Evolutionary conservation across 129 eudicot species (phyloP).

Genomic region (Tagetes erecta): DNA sequence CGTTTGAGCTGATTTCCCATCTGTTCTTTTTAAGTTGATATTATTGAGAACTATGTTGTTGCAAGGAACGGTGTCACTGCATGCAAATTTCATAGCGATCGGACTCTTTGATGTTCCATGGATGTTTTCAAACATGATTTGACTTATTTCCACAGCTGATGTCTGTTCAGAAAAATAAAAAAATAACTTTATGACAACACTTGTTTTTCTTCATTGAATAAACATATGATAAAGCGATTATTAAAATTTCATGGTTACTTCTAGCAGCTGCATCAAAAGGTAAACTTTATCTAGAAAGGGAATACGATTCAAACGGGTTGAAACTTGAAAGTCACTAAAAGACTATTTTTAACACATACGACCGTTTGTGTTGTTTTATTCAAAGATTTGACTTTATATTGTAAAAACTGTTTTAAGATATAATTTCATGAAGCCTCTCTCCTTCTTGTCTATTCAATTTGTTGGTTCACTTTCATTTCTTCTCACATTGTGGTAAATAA

Average conservation of each 20-base stretch:
- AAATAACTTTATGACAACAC: not conserved
- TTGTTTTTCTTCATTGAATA: not conserved
- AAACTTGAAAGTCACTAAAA: not conserved
- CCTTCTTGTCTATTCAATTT: no score
- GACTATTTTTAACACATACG: not conserved
- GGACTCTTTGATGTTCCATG: slow-evolving; percentile 72
- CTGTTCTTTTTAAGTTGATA: slow-evolving; percentile 52
- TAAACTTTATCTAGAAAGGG: not conserved
- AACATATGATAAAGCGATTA: not conserved
- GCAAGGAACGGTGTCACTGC: slow-evolving; percentile 90
- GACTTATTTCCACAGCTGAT: slow-evolving; percentile 80
- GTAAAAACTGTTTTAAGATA: not conserved
- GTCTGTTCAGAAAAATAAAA: slow-evolving; percentile 44
- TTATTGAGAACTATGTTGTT: slow-evolving; percentile 63
- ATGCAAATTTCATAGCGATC: slow-evolving; percentile 75
- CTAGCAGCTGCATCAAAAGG: not conserved
- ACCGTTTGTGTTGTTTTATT: not conserved
- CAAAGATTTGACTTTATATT: not conserved
- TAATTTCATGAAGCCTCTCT: no score
- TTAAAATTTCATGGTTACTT: not conserved
- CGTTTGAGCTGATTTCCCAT: slow-evolving; percentile 62
- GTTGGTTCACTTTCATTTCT: not conserved
- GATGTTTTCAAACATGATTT: slow-evolving; percentile 74
- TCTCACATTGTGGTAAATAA: not conserved
- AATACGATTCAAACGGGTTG: not conserved